Percentiles rank a stretch among this genome's conserved stretches.
These are phyloP conservation scores for Nitzschia putrida DNA, from an alignment of 108 stramenopile species.

Conservation along the genomic window DNA sequence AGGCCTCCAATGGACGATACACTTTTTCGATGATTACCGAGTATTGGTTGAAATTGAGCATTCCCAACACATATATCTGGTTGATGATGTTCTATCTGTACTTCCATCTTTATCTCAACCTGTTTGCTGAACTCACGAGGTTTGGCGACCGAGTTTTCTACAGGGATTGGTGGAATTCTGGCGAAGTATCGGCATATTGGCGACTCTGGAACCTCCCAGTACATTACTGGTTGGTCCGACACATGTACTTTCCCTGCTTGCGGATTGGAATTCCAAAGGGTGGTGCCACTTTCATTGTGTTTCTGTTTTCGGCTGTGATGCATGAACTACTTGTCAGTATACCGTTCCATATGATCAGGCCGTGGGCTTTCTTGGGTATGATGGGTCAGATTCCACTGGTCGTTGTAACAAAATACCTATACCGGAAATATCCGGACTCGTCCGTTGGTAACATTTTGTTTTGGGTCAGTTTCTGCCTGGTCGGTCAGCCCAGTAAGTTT, in stretches of 20 bases:
- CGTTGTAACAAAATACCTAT: constrained; percentile 75
- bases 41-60: constrained; percentile 73
- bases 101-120: constrained; percentile 91
- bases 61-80: constrained; percentile 91
- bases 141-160: constrained; percentile 93
- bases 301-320: constrained; percentile 86
- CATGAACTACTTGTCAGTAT: constrained; percentile 91
- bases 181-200: constrained; percentile 88
- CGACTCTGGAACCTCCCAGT: constrained; percentile 94
- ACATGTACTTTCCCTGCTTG: constrained; percentile 88
- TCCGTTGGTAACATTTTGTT: constrained; percentile 80
- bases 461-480: constrained; percentile 81
- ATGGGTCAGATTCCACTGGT: constrained; percentile 91
- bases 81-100: constrained; percentile 87
- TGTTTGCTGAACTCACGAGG: constrained; percentile 86
- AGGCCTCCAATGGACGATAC: constrained; percentile 48
- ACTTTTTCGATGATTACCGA: constrained; percentile 62
- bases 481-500: constrained; percentile 73
- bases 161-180: constrained; percentile 91
- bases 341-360: constrained; percentile 83
- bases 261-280: constrained; percentile 68
- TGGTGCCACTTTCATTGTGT: constrained; percentile 77
- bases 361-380: constrained; percentile 90
- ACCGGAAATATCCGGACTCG: constrained; percentile 53
- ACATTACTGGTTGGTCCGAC: constrained; percentile 92